Evolutionary conservation across 805 yeast genomes (phyloP).

Genomic region (Kluyveromyces lactis): DNA sequence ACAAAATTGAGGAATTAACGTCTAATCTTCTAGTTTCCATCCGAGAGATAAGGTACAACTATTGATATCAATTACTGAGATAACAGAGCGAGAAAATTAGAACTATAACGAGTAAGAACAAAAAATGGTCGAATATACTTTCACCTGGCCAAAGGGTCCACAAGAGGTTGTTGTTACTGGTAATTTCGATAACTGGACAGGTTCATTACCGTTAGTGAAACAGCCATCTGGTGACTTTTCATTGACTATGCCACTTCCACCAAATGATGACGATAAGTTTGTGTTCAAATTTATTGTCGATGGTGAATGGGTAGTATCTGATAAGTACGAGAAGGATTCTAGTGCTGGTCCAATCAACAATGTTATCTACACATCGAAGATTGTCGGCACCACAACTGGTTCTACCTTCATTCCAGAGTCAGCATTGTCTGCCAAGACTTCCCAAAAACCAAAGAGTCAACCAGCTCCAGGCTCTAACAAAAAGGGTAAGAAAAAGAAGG

Average conservation of each 20-base stretch:
- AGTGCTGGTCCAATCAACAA: slow-evolving; percentile 31
- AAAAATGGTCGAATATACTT: slow-evolving; percentile 18
- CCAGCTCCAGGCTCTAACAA: slow-evolving; percentile 9
- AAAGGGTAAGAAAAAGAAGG: slow-evolving; percentile 20
- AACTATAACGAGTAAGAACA: neutral
- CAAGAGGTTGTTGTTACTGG: slow-evolving; percentile 59
- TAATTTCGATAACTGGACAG: slow-evolving; percentile 60
- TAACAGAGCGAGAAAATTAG: neutral
- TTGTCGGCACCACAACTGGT: slow-evolving; percentile 9
- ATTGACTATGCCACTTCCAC: slow-evolving; percentile 46
- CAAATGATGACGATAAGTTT: slow-evolving; percentile 28
- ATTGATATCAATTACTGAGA: neutral
- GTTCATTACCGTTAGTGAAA: slow-evolving; percentile 51
- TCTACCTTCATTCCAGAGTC: slow-evolving; percentile 15
- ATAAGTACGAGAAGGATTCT: slow-evolving; percentile 7
- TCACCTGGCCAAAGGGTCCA: slow-evolving; percentile 44
- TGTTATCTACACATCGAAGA: slow-evolving; percentile 22
- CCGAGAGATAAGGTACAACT: too few species aligned
- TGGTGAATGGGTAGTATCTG: slow-evolving; percentile 54
- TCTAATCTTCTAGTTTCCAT: too few species aligned
- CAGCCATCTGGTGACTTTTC: slow-evolving; percentile 53
- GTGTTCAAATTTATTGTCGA: slow-evolving; percentile 57
- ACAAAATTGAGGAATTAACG: too few species aligned
- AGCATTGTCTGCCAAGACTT: slow-evolving; percentile 8
- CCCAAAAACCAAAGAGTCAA: slow-evolving; percentile 6